Conservation (phyloP, 139 green algal species). For the Auxenochlorella pyrenoidosa region DNA sequence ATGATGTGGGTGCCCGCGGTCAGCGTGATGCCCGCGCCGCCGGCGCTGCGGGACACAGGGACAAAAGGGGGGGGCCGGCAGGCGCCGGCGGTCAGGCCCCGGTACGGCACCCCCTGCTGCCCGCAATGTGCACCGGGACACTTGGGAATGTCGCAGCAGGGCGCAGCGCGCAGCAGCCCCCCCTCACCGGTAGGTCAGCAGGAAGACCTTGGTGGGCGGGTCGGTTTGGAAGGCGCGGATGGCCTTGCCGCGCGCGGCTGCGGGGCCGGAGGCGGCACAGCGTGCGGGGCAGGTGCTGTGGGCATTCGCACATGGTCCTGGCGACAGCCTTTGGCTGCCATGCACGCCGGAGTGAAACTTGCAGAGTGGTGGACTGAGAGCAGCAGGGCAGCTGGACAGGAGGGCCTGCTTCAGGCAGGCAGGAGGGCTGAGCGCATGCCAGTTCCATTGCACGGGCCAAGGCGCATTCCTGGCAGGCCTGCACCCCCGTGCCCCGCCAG, state of each 20-base stretch:
- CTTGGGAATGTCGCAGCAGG: too few species aligned
- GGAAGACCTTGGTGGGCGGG: constrained; percentile 45
- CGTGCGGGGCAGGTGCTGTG: neutral
- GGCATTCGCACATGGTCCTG: neutral
- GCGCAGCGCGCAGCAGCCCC: too few species aligned
- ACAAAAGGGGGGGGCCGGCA: neutral
- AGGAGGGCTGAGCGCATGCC: too few species aligned
- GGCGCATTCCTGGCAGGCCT: too few species aligned
- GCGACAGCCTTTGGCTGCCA: neutral
- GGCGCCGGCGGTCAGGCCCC: neutral
- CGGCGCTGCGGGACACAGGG: neutral
- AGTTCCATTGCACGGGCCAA: too few species aligned
- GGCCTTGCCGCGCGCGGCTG: constrained; percentile 22
- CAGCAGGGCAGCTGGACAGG: too few species aligned
- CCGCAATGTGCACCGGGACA: too few species aligned
- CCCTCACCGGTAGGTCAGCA: constrained; percentile 26
- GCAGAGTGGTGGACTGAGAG: too few species aligned
- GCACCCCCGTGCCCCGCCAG: too few species aligned
- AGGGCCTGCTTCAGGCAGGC: too few species aligned
- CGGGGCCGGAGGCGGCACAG: neutral
- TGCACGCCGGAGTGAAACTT: too few species aligned
- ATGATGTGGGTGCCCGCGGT: constrained; percentile 37
- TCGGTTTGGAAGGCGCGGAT: constrained; percentile 41
- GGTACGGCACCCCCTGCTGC: neutral
- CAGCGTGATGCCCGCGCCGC: constrained; percentile 44